A percentile compares a stretch with the other conserved stretches of the same genome.
These are phyloP conservation scores for Zanthoxylum bungeanum DNA, from an alignment of 345 rosid species.

Conservation along the genomic window DNA sequence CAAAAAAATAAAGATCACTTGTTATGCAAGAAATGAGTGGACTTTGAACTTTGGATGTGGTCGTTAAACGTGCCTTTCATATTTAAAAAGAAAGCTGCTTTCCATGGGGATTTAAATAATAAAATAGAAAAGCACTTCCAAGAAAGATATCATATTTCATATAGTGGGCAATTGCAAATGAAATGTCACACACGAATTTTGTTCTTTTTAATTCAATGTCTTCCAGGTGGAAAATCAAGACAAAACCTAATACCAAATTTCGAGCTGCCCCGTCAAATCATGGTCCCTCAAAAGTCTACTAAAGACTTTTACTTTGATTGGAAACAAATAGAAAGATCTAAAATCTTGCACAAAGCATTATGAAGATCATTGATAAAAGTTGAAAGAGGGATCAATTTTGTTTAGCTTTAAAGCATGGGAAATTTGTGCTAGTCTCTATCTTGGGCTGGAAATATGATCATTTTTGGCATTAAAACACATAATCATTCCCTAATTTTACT, in stretches of 20 bases:
- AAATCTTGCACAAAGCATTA: background rate
- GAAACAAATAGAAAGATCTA: background rate
- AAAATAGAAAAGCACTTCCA: background rate
- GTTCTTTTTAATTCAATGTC: background rate
- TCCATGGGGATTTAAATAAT: no score
- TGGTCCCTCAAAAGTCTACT: background rate
- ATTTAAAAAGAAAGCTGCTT: background rate
- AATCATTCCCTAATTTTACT: no score
- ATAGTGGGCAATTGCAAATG: background rate
- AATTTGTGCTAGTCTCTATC: background rate
- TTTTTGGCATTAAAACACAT: background rate
- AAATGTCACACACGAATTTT: background rate
- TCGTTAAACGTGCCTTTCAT: conserved; percentile 29
- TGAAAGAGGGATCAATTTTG: background rate
- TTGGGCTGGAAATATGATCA: background rate
- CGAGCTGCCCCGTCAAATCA: background rate
- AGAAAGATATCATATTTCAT: background rate
- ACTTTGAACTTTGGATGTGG: conserved; percentile 6
- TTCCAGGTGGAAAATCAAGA: background rate
- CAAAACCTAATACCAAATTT: background rate
- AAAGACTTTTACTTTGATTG: background rate
- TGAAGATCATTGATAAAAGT: background rate
- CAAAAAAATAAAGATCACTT: background rate
- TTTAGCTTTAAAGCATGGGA: background rate
- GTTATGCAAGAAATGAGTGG: conserved; percentile 21